phyloP scores from a whole-genome alignment of 139 green algal species.

The Chlorella vulgaris region DNA sequence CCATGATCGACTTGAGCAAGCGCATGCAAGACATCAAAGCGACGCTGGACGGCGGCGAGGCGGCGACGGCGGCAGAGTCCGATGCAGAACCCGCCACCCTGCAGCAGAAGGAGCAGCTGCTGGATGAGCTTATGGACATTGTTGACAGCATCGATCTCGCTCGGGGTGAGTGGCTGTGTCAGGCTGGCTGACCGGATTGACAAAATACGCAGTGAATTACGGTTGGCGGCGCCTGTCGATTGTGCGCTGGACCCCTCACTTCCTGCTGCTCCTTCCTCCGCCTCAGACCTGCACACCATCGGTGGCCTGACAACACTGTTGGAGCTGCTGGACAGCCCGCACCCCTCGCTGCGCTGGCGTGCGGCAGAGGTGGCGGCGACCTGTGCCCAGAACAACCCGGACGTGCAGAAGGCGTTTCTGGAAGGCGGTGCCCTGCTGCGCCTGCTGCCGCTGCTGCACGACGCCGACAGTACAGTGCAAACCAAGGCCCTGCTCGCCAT shows the following conservation, averaged over 20 bases:
- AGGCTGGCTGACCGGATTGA: not conserved
- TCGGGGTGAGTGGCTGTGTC: conserved; percentile 6
- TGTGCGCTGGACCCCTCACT: too few relatives aligned
- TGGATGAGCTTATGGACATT: conserved; percentile 88
- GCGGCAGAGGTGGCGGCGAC: conserved; percentile 83
- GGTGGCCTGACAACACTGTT: conserved; percentile 80
- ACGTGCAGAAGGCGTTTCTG: conserved; percentile 76
- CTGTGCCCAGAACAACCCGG: conserved; percentile 83
- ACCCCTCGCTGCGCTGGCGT: conserved; percentile 64
- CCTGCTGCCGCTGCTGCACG: conserved; percentile 62
- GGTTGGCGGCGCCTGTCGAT: too few relatives aligned
- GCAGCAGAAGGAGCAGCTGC: conserved; percentile 63
- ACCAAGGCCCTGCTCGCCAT: conserved; percentile 69
- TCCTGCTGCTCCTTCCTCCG: not conserved
- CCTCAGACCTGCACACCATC: conserved; percentile 81
- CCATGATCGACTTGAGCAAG: conserved; percentile 74
- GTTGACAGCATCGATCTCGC: conserved; percentile 82
- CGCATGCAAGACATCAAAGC: conserved; percentile 80
- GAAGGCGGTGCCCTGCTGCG: conserved; percentile 61
- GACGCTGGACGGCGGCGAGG: conserved; percentile 39
- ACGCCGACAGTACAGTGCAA: conserved; percentile 45
- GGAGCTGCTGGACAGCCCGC: conserved; percentile 58
- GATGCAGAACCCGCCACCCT: conserved; percentile 2
- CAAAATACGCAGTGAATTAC: too few relatives aligned
- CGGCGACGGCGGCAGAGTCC: not conserved